Conservation (phyloP, 2,329 filamentous ascomycete species). For the Fusarium liriodendri region DNA sequence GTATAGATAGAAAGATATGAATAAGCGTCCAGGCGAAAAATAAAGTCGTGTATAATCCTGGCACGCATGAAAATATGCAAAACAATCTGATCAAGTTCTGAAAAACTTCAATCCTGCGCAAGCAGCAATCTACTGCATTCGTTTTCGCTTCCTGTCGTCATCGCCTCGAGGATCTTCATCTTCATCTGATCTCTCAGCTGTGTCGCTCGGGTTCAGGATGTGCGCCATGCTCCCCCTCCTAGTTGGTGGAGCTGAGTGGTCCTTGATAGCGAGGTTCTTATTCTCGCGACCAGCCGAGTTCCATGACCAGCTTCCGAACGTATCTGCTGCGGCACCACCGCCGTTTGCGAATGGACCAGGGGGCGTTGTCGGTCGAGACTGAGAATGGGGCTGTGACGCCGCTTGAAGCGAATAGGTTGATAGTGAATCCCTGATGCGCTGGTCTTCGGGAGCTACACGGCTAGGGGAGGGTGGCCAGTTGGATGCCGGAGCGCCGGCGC, state of each 20-base stretch:
- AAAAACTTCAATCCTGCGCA: slow-evolving; percentile 36
- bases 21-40: slow-evolving; percentile 5
- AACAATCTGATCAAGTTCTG: not conserved
- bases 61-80: not conserved
- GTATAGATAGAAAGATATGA: slow-evolving; percentile 24
- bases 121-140: slow-evolving; percentile 65
- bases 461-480: slow-evolving; percentile 68
- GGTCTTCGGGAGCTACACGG: slow-evolving; percentile 62
- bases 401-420: slow-evolving; percentile 65
- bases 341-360: slow-evolving; percentile 63
- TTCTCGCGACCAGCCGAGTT: slow-evolving; percentile 62
- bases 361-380: slow-evolving; percentile 67
- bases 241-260: slow-evolving; percentile 67
- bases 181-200: slow-evolving; percentile 65
- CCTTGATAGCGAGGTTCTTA: slow-evolving; percentile 62
- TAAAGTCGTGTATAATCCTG: not conserved
- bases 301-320: slow-evolving; percentile 69
- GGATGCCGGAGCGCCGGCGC: slow-evolving; percentile 64
- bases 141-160: slow-evolving; percentile 71
- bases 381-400: slow-evolving; percentile 55
- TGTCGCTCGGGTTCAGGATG: slow-evolving; percentile 71
- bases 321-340: slow-evolving; percentile 50
- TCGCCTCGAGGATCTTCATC: slow-evolving; percentile 67
- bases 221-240: slow-evolving; percentile 71
- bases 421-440: slow-evolving; percentile 67